Base-by-base conservation (phyloP, 306 rosid genomes). In the Sechiopsis laciniata region DNA sequence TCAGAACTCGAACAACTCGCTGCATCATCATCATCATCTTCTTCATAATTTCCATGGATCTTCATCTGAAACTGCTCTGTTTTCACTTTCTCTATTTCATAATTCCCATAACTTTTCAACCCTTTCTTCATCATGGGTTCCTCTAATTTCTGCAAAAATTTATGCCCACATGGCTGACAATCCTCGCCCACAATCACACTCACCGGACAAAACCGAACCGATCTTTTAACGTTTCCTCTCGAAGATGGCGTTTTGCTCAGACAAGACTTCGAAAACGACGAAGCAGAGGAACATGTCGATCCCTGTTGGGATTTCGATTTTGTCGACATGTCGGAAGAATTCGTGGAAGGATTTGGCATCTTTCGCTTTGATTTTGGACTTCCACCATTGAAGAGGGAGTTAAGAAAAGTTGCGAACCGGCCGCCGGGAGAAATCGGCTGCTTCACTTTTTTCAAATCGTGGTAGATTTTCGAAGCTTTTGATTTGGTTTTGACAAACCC, bases 341-440 rank as follows among this genome's bases (percentile, higher is more conserved):
- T 37, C 45, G 45, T 6, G 8, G 45, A 37, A 37, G 48, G 54
- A 26, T 17, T 75, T 35, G 73, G 20, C 10, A 13, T 35, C 42
- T 71, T 72, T 0, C 77, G 82, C 74, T 90, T 93, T 15, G 86
- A 24, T 70, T 88, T 93, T 0, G 87, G 24, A 55, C 77, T 83
- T 8, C 89, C 83, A 0, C 88, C 84, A 76, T 75, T 85, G 84
- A 95, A 95, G 26, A 95, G 94, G 7, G 99, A 91, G 61, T 95
- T 91, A 11, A 95, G 85, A 73, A 95, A 95, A 68, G 84, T 89
- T 0, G 99, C 86, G 11, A 95, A 88, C 7, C 75, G 80, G 0
- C 90, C 95, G 2, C 99, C 99, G 4, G 99, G 99, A 3, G 99
- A 95, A 68, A 84, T 82, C 6, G 99, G 99, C 81, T 91, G 97